A percentile compares a stretch with the other conserved stretches of the same genome.
Evolutionary conservation across 176 grass and related monocot species (phyloP).

Genomic region (Miscanthus lutarioriparius): DNA sequence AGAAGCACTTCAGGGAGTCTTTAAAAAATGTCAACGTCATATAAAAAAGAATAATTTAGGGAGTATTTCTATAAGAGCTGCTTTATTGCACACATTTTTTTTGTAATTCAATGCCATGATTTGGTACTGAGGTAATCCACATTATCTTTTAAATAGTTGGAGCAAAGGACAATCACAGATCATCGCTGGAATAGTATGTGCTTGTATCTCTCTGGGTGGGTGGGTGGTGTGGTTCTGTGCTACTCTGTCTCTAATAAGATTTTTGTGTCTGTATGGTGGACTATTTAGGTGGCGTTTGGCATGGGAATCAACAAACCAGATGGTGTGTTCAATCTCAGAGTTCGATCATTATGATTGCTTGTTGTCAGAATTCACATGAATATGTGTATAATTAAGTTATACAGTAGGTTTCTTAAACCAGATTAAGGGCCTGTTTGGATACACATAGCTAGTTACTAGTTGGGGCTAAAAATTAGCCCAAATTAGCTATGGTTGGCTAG

Average conservation of each 20-base stretch:
- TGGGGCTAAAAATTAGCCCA: too few relatives aligned
- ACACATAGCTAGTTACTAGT: too few relatives aligned
- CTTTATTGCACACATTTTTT: not conserved
- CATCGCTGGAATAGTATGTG: constrained; percentile 85
- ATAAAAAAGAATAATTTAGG: not conserved
- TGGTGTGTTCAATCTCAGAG: constrained; percentile 50
- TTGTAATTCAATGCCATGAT: not conserved
- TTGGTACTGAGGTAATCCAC: not conserved
- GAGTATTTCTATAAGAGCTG: not conserved
- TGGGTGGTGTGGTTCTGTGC: not conserved
- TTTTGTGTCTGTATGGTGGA: not conserved
- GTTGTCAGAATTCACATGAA: not conserved
- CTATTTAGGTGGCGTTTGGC: constrained; percentile 84
- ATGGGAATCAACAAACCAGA: constrained; percentile 99
- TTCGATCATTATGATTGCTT: constrained; percentile 34
- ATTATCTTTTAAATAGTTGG: constrained; percentile 66
- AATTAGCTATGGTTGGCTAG: too few relatives aligned
- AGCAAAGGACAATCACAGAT: constrained; percentile 91
- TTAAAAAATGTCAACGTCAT: not conserved
- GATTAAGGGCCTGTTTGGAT: not conserved
- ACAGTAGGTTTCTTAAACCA: constrained; percentile 19
- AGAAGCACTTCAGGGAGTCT: not conserved
- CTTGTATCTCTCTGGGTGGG: not conserved
- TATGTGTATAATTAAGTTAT: constrained; percentile 32
- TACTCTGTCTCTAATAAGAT: not conserved